phyloP scores from a whole-genome alignment of 176 grass and related monocot genomes.

The Luzula sylvatica region DNA sequence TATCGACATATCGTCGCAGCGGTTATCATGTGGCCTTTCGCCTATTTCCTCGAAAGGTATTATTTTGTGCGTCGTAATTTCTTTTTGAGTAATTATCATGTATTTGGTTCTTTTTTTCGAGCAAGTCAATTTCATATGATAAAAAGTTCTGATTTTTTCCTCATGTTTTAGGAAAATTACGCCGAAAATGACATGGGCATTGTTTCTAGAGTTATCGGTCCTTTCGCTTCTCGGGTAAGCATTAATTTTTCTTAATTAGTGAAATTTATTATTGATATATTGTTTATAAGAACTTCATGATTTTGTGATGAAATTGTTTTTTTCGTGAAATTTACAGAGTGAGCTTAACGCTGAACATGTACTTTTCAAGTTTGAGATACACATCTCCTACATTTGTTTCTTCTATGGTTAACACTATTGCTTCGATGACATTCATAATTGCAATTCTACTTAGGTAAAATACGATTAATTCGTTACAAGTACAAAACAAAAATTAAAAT shows the following conservation, averaged over 20 bases:
- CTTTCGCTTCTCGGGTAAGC: slow-evolving; percentile 81
- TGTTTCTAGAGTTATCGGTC: slow-evolving; percentile 65
- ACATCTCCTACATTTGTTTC: slow-evolving; percentile 78
- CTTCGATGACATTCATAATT: slow-evolving; percentile 75
- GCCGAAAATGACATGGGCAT: slow-evolving; percentile 60
- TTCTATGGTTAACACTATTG: slow-evolving; percentile 59
- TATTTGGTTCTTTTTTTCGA: not conserved
- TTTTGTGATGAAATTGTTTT: not conserved
- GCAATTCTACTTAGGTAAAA: slow-evolving; percentile 54
- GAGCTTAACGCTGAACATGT: slow-evolving; percentile 90
- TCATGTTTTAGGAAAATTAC: slow-evolving; percentile 37
- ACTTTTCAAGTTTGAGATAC: slow-evolving; percentile 73
- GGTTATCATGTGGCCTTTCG: slow-evolving; percentile 53
- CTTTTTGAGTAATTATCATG: not conserved
- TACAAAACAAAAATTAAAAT: too few relatives aligned
- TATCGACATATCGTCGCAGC: slow-evolving; percentile 56
- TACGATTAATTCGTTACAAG: not conserved
- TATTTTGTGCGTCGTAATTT: not conserved
- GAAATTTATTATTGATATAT: not conserved
- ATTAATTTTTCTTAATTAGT: not conserved
- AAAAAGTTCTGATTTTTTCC: not conserved
- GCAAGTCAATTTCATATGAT: not conserved
- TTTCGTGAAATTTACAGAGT: slow-evolving; percentile 45
- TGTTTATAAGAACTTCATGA: not conserved
- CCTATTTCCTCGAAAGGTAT: slow-evolving; percentile 81